Evolutionary conservation across 306 rosid species (phyloP), one percentile per base, ranked within the genome.

Genomic region (Fragaria nilgerrensis): DNA sequence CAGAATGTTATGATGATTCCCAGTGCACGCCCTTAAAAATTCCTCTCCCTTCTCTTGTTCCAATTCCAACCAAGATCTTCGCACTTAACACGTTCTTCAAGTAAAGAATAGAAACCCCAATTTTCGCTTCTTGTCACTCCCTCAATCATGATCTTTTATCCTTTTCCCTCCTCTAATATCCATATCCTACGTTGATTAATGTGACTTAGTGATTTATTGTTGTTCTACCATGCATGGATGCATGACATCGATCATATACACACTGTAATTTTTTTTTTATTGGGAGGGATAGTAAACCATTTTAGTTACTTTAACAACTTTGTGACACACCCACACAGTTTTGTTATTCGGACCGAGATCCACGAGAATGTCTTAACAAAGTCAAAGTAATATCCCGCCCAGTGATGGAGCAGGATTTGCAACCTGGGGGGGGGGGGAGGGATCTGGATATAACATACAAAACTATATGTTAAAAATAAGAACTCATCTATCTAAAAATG

Each of bases 1-100:
- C 85, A 87, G 93, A 91, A 93, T 91, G 89, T 75, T 23, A 94
- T 94, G 86, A 94, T 94, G 81, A 32, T 84, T 79, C 75, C 81
- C 70, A 73, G 75, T 73, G 97, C 98, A 94, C 97, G 98, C 97
- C 74, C 77, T 68, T 56, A 8, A 56, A 8, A 56, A 56, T n/a
- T 63, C 27, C 73, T 81, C 59, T 64, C 70, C 75, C 41, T 74
- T 80, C 79, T 61, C 72, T 85, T 64, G 71, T 37, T 16, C 59
- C 39, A 73, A 49, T 88, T 63, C 83, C 75, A 77, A 75, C 83
- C 84, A 75, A 79, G 64, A 76, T 79, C 82, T 88, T 65, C 87
- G 82, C 92, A 87, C 89, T 87, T 59, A 81, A 83, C 92, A 87
- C 88, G 82, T 83, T 82, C 83, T 87, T 67, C 80, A 86, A 87